These are phyloP conservation scores for Solanum sitiens DNA, from an alignment of 257 asterid species.

Conservation along the genomic window DNA sequence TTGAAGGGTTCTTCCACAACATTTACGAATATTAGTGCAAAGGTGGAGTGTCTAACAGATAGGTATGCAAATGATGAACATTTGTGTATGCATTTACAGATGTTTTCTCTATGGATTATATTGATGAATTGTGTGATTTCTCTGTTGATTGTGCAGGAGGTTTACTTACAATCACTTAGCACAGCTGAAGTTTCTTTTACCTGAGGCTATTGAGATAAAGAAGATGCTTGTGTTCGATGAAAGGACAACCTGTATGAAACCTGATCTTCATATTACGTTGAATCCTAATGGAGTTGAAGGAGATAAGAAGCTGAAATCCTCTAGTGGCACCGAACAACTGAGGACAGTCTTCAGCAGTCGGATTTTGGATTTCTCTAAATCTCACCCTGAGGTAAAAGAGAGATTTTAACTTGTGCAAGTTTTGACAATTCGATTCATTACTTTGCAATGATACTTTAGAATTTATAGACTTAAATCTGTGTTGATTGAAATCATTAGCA, in stretches of 20 bases:
- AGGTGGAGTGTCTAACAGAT: constrained; percentile 54
- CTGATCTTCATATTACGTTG: background rate
- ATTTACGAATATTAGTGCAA: constrained; percentile 51
- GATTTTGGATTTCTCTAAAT: constrained; percentile 41
- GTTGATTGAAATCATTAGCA: background rate
- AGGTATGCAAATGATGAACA: constrained; percentile 29
- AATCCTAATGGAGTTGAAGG: background rate
- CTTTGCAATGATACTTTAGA: background rate
- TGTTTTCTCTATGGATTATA: background rate
- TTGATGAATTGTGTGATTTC: background rate
- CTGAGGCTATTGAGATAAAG: background rate
- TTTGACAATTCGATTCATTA: background rate
- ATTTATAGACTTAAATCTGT: background rate
- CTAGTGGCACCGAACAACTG: constrained; percentile 27
- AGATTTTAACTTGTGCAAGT: background rate
- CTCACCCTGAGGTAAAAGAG: constrained; percentile 60
- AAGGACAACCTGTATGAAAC: background rate
- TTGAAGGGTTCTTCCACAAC: constrained; percentile 42
- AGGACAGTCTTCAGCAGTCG: constrained; percentile 56
- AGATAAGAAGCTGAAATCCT: constrained; percentile 25
- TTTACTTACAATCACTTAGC: background rate
- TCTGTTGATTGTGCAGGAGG: background rate
- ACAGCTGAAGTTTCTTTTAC: background rate
- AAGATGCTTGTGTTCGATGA: background rate
- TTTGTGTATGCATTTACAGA: background rate